Base-by-base conservation (phyloP, 129 eudicot species). In the Flaveria robusta region DNA sequence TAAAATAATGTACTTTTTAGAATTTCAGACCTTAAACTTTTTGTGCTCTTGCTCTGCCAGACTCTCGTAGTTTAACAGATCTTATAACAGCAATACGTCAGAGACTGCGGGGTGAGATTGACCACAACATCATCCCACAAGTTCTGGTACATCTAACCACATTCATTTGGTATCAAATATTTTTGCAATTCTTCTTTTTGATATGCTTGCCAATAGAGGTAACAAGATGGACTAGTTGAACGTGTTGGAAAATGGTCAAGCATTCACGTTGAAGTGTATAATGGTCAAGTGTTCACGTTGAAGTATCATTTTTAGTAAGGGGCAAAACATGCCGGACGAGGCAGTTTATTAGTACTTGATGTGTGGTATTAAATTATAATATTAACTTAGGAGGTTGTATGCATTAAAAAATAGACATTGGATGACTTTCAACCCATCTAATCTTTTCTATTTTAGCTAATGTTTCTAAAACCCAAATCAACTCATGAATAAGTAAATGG, bases 51-150 rank as follows among this genome's bases (percentile, higher is more conserved):
- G 46, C 54, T 81, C 9, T 51, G 56, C 59, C 85, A 90, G 98
- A 88, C 73, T 78, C 88, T 68, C 87, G 85, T 72, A 93, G 73
- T 83, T 76, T 90, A 88, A 80, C 98, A 2, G 93, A 93, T 50
- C 86, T 93, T 29, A 82, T 88, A 66, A 87, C 96, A 42, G 90
- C 93, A 62, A 88, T 93, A 60, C 87, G 88, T 85, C 98, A 90
- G 74, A 88, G 98, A 82, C 75, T 93, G 63, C 91, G 96, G 39
- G 88, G 88, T 72, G 98, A 93, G 65, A 93, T 93, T 49, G 97
- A 93, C 73, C 97, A 88, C 75, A 81, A 76, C 83, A 81, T 87
- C 74, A 90, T 93, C 72, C 98, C 98, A 69, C 96, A 88, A 65
- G 84, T 93, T 83, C 78, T 93, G 98, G 98, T 93, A 87, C 8